These are phyloP conservation scores for Sequoiadendron giganteum DNA, from an alignment of 75 land plant genomes.

Conservation along the genomic window DNA sequence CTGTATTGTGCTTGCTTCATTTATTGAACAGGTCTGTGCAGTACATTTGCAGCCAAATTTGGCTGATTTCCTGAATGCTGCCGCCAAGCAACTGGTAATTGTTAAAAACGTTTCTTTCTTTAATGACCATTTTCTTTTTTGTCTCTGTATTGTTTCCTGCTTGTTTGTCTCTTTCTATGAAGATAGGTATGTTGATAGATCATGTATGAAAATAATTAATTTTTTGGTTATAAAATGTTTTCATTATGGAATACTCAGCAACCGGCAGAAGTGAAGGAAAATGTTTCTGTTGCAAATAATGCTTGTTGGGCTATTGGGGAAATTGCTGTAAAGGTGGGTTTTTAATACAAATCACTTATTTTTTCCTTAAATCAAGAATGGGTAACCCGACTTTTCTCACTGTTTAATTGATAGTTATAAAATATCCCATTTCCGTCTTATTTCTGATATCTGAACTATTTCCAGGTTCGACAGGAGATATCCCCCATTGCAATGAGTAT, in stretches of 20 bases:
- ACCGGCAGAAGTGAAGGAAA: conserved; percentile 62
- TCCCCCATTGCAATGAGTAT: conserved; percentile 84
- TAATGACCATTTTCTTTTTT: not conserved
- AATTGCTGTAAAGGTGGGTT: conserved; percentile 88
- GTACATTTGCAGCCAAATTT: conserved; percentile 85
- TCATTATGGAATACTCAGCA: conserved; percentile 32
- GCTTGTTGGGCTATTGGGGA: conserved; percentile 99
- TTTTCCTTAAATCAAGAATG: not conserved
- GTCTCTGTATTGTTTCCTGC: not conserved
- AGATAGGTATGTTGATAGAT: not conserved
- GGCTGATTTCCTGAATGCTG: conserved; percentile 74
- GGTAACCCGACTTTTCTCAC: not conserved
- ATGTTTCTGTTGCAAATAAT: conserved; percentile 94
- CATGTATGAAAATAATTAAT: not conserved
- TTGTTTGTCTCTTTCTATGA: not conserved
- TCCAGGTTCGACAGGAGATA: conserved; percentile 85
- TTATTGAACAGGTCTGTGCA: conserved; percentile 69
- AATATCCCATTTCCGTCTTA: not conserved
- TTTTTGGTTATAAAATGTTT: not conserved
- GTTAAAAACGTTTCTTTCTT: not conserved
- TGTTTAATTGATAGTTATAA: not conserved
- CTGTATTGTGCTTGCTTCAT: not conserved
- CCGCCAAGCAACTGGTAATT: conserved; percentile 88
- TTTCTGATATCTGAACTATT: not conserved
- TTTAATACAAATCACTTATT: not conserved